Evolutionary conservation across 1,139 yeast species (phyloP), one percentile per base, ranked within the genome.

Genomic region (Yamadazyma taylorii): DNA sequence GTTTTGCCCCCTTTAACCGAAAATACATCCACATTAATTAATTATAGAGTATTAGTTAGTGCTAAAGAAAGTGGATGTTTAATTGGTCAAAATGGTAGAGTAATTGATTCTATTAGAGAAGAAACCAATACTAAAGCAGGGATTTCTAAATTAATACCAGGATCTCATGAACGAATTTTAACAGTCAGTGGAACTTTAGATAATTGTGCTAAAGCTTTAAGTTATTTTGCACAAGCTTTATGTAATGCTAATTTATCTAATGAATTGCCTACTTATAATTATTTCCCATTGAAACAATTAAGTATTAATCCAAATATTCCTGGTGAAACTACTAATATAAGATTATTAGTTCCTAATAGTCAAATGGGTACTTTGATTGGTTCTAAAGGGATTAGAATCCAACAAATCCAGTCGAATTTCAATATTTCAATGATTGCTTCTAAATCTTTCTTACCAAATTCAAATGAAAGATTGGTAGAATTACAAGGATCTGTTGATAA

Each of bases 301-400:
- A 67, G 78, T 40, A 68, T 68, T 14, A 61, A 73, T 24, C 75
- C 79, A 12, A 63, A 74, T 34, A 64, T 75, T 32, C 74, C 73
- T 35, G 79, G 78, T 27, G 68, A 71, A 37, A 69, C 77, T 7
- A 72, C 85, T 21, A 72, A 80, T 30, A 63, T 88, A 51, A 75
- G 96, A 53, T 67, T 89, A 37, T 69, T 90, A 45, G 74, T 89
- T 43, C 90, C 96, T 33, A 89, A 89, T 63, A 75, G 83, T 43
- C 96, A 88, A 61, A 83, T 89, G 81, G 96, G 97, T 31, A 82
- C 95, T 9, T 77, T 89, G 38, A 89, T 89, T 58, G 97, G 97
- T 35, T 79, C 86, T 41, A 86, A 78, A 49, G 97, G 97, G 35
- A 69, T 73, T 24, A 77, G 92, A 59, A 89, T 89, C 56, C 90